These are phyloP conservation scores for Karstenula rhodostoma DNA, from an alignment of 2,329 filamentous ascomycete species.

Conservation along the genomic window DNA sequence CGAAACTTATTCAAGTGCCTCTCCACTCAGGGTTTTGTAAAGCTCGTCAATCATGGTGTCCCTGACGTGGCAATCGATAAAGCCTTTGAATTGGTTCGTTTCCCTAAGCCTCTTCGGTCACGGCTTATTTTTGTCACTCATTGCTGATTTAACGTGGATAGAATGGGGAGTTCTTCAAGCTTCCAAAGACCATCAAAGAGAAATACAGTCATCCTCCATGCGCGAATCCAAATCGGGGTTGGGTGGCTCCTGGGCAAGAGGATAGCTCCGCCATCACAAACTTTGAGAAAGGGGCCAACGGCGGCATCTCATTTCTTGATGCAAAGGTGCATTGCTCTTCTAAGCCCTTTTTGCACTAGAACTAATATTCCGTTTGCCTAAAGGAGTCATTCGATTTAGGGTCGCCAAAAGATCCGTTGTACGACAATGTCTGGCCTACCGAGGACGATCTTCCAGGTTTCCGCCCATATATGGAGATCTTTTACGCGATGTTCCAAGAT, in stretches of 20 bases:
- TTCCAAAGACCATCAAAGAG: constrained; percentile 14
- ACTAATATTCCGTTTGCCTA: background rate
- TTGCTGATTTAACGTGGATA: too few relatives aligned
- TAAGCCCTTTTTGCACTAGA: background rate
- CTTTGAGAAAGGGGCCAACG: constrained; percentile 13
- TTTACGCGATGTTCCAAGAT: constrained; percentile 18
- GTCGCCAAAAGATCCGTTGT: background rate
- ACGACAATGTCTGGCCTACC: constrained; percentile 15
- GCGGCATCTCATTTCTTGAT: background rate
- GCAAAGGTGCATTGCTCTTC: too few relatives aligned
- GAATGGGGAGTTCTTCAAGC: constrained; percentile 21
- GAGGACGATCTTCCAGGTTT: constrained; percentile 21
- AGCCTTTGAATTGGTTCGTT: constrained; percentile 10
- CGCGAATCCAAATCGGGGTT: constrained; percentile 23
- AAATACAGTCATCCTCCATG: constrained; percentile 5
- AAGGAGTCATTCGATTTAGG: constrained; percentile 22
- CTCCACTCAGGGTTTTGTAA: too few relatives aligned
- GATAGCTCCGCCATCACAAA: constrained; percentile 5
- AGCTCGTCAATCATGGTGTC: constrained; percentile 19
- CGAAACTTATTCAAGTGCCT: too few relatives aligned
- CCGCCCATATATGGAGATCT: constrained; percentile 23
- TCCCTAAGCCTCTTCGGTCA: background rate
- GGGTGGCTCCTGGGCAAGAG: constrained; percentile 9
- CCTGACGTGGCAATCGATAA: constrained; percentile 16
- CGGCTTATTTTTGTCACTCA: background rate